Conservation (phyloP, 306 rosid genomes). For the Hippophae rhamnoides region DNA sequence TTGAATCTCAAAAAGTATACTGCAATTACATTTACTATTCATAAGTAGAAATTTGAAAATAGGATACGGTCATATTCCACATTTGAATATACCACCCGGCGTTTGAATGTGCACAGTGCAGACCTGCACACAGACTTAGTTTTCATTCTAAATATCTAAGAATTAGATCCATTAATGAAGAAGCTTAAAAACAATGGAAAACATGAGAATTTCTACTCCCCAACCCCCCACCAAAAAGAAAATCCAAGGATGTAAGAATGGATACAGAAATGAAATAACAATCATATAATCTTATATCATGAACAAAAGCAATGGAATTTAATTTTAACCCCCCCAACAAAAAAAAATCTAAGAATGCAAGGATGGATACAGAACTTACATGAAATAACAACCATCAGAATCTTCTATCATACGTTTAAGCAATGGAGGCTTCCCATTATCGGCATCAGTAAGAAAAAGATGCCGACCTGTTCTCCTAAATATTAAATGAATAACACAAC, state of each 20-base stretch:
- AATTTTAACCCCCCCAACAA: too few species aligned
- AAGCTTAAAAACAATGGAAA: slow-evolving; percentile 6
- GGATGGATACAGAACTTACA: slow-evolving; percentile 41
- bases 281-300: slow-evolving; percentile 59
- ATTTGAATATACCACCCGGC: slow-evolving; percentile 74
- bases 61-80: slow-evolving; percentile 77
- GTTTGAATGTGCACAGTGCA: slow-evolving; percentile 64
- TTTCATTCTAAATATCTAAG: slow-evolving; percentile 1
- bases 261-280: slow-evolving; percentile 45
- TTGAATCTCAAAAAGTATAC: slow-evolving; percentile 1
- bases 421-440: slow-evolving; percentile 81
- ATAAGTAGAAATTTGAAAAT: slow-evolving; percentile 19
- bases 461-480: slow-evolving; percentile 95
- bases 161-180: neutral
- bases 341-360: neutral
- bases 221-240: neutral
- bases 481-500: slow-evolving; percentile 69
- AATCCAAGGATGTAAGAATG: slow-evolving; percentile 1
- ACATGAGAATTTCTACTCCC: neutral
- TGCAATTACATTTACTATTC: slow-evolving; percentile 3
- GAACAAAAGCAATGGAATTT: slow-evolving; percentile 65
- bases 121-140: slow-evolving; percentile 50
- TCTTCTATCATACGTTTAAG: slow-evolving; percentile 87
- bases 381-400: slow-evolving; percentile 48
- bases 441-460: slow-evolving; percentile 78